Evolutionary conservation across 495 filamentous ascomycete species (phyloP).

Genomic region (Thermochaetoides thermophila): DNA sequence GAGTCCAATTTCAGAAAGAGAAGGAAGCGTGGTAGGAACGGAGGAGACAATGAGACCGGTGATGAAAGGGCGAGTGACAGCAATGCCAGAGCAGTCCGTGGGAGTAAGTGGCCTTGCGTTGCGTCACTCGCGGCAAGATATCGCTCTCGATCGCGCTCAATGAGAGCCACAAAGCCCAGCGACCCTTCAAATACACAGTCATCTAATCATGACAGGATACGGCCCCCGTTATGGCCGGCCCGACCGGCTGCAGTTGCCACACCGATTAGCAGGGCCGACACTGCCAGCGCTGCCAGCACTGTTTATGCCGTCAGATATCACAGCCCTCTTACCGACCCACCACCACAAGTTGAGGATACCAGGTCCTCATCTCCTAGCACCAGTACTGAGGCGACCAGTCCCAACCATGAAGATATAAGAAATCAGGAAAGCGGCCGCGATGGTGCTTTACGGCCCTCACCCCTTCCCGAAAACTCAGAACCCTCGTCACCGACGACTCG

Average conservation of each 20-base stretch:
- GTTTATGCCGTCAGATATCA: constrained; percentile 76
- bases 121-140: constrained; percentile 28
- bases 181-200: constrained; percentile 11
- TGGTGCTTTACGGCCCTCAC: too few relatives aligned
- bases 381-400: constrained; percentile 47
- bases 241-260: constrained; percentile 51
- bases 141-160: constrained; percentile 16
- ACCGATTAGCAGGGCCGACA: constrained; percentile 65
- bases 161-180: constrained; percentile 11
- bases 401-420: too few relatives aligned
- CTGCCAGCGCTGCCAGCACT: constrained; percentile 55
- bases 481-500: constrained; percentile 15
- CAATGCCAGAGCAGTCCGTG: not conserved
- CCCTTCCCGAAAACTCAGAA: too few relatives aligned
- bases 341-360: too few relatives aligned
- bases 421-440: too few relatives aligned
- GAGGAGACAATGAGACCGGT: constrained; percentile 4
- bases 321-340: constrained; percentile 36
- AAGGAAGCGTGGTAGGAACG: constrained; percentile 18
- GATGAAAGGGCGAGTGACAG: constrained; percentile 9
- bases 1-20: constrained; percentile 23
- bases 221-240: constrained; percentile 39
- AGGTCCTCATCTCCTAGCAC: too few relatives aligned
- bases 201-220: constrained; percentile 18
- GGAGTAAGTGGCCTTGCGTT: constrained; percentile 29